Evolutionary conservation across 345 rosid species (phyloP).

Genomic region (Capsella bursapastoris): DNA sequence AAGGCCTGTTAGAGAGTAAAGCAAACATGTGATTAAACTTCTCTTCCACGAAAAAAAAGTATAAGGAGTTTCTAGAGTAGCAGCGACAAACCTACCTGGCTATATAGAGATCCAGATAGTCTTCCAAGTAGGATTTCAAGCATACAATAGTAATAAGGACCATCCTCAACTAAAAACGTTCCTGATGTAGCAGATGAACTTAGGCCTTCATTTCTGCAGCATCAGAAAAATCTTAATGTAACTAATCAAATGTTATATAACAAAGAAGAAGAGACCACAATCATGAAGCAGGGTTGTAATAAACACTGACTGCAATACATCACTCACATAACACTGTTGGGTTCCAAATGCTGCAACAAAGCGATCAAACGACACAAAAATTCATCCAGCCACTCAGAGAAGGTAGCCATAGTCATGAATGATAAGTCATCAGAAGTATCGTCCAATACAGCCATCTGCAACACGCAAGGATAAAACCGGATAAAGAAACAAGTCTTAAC

Average conservation of each 20-base stretch:
- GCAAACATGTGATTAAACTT: constrained; percentile 26
- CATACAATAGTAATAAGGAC: constrained; percentile 97
- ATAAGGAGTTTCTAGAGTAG: constrained; percentile 18
- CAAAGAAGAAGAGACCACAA: constrained; percentile 28
- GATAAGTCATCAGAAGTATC: constrained; percentile 66
- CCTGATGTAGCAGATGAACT: constrained; percentile 91
- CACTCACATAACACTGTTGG: constrained; percentile 89
- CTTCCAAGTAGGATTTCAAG: constrained; percentile 95
- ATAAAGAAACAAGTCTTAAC: constrained; percentile 16
- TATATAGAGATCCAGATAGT: constrained; percentile 80
- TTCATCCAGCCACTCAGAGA: constrained; percentile 98
- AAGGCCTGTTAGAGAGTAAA: constrained; percentile 66
- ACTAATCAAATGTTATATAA: constrained; percentile 19
- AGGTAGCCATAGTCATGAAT: constrained; percentile 72
- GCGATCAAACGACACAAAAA: constrained; percentile 88
- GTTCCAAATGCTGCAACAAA: constrained; percentile 91
- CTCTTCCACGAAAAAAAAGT: constrained; percentile 5
- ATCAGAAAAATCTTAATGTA: constrained; percentile 8
- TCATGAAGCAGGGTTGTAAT: constrained; percentile 9
- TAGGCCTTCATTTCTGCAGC: constrained; percentile 85
- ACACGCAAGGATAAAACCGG: constrained; percentile 27
- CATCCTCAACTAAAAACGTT: constrained; percentile 97
- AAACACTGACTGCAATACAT: constrained; percentile 6
- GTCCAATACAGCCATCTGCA: constrained; percentile 82
- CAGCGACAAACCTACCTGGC: constrained; percentile 71